Percentiles rank a stretch among this genome's conserved stretches.
Conservation (phyloP, 139 green algal genomes). For the Helicosporidium sp. region DNA sequence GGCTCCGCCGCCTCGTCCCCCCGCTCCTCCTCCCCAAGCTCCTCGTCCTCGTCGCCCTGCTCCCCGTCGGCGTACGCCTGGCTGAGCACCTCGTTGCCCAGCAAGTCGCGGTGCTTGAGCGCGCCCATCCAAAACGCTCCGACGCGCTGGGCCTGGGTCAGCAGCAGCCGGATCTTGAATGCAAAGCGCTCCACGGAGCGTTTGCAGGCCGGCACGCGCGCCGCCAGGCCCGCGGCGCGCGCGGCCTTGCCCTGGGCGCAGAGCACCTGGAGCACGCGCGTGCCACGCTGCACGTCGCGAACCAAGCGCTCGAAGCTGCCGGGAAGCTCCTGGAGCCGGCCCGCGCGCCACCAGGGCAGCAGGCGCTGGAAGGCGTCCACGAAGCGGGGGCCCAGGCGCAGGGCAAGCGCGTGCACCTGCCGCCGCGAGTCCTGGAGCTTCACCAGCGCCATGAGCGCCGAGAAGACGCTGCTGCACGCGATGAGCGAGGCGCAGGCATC, state of each 20-base stretch:
- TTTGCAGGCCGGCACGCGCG: slow-evolving; percentile 12
- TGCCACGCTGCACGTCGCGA: slow-evolving; percentile 18
- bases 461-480: background rate
- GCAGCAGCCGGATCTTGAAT: slow-evolving; percentile 2
- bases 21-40: background rate
- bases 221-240: no score
- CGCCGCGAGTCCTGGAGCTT: background rate
- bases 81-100: slow-evolving; percentile 4
- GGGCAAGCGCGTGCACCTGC: background rate
- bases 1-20: background rate
- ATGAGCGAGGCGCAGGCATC: no score
- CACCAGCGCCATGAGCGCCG: background rate
- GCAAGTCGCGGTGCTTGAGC: slow-evolving; percentile 21
- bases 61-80: no score
- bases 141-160: background rate
- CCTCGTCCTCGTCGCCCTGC: background rate
- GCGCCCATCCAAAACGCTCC: slow-evolving; percentile 5
- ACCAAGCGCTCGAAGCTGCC: slow-evolving; percentile 1
- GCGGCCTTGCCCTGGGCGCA: slow-evolving; percentile 20
- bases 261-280: slow-evolving; percentile 13
- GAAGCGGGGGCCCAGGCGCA: slow-evolving; percentile 10
- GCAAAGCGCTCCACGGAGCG: slow-evolving; percentile 13
- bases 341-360: slow-evolving; percentile 8
- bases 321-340: slow-evolving; percentile 1
- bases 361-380: slow-evolving; percentile 5